Evolutionary conservation across 2,329 filamentous ascomycete genomes (phyloP), one percentile per base, ranked within the genome.

Genomic region (Sphaerulina populicola): DNA sequence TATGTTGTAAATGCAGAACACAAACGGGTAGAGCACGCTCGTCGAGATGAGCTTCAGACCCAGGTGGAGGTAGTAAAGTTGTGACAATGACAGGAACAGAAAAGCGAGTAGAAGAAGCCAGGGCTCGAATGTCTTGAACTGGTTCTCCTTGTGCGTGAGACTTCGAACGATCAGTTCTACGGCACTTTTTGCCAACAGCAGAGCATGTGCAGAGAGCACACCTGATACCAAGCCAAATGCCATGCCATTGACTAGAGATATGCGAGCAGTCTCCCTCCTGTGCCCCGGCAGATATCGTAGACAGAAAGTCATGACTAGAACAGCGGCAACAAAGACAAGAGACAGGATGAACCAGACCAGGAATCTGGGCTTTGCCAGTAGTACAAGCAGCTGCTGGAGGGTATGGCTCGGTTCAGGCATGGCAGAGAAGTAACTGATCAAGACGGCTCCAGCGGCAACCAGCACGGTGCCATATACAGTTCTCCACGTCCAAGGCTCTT

Each of bases 1-100:
- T 64, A 98, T 95, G 75, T 98, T 98, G 77, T 97, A 98, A 58
- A 97, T 82, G 76, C 93, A 98, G 71, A 98, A 98, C 36, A 97
- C 90, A 61, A 97, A 83, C 4, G 93, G 93, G 69, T 98, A 98
- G 60, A 98, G 77, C 55, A 97, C 85, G 63, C 88, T 95, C 18
- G 93, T 97, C 49, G 90, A 96, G 68, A 94, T 89, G 47, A 98
- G 78, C 70, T 95, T 95, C 56, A 98, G 77, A 47, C 93, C 93
- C 39, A 88, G 81, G 66, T 98, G 93, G 54, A 98, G 80, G 69
- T 94, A 97, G 71, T 95, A 98, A 5, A 98, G 79, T 69, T 98
- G 93, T 40, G 83, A 86, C 40, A 98, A 77, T 4, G 93, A 91
- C 54, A 97, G 77, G 3, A 77, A 76, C 53, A 96, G 76, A 47